Percentiles rank a stretch among this genome's conserved stretches.
Evolutionary conservation across 73 alveolate genomes (phyloP).

Genomic region (Effrenium voratum): DNA sequence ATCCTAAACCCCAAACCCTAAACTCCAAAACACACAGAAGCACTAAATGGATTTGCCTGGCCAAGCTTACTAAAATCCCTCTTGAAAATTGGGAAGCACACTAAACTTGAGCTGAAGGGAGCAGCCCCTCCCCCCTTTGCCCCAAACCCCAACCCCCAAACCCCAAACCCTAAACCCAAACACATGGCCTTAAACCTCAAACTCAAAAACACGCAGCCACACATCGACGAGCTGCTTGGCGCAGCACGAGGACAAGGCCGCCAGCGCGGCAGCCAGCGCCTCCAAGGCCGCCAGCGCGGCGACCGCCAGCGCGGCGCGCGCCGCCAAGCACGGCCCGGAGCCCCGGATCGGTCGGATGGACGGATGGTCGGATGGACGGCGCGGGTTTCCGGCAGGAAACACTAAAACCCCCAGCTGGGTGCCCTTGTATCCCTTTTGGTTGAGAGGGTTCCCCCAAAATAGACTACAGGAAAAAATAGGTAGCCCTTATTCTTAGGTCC

Average conservation of each 20-base stretch:
- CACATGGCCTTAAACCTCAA: not conserved
- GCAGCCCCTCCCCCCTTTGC: not conserved
- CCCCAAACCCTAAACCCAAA: not conserved
- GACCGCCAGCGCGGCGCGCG: not conserved
- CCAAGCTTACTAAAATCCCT: too few relatives aligned
- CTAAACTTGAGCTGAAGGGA: not conserved
- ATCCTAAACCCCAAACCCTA: not conserved
- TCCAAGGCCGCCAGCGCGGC: not conserved
- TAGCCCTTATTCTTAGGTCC: too few relatives aligned
- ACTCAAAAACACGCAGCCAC: not conserved
- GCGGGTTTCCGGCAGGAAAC: too few relatives aligned
- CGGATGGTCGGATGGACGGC: too few relatives aligned
- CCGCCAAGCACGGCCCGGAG: conserved; percentile 3
- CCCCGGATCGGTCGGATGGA: too few relatives aligned
- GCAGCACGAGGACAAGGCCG: not conserved
- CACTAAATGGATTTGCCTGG: not conserved
- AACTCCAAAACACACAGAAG: not conserved
- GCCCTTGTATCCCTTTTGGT: too few relatives aligned
- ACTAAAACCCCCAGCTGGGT: too few relatives aligned
- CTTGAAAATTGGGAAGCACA: too few relatives aligned
- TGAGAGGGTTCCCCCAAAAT: too few relatives aligned
- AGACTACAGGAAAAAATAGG: too few relatives aligned
- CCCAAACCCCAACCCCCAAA: not conserved
- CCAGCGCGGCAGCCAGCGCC: not conserved
- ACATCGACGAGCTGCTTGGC: too few relatives aligned